Base-by-base conservation (phyloP, 495 filamentous ascomycete species). In the Chaetomium cochliodes region DNA sequence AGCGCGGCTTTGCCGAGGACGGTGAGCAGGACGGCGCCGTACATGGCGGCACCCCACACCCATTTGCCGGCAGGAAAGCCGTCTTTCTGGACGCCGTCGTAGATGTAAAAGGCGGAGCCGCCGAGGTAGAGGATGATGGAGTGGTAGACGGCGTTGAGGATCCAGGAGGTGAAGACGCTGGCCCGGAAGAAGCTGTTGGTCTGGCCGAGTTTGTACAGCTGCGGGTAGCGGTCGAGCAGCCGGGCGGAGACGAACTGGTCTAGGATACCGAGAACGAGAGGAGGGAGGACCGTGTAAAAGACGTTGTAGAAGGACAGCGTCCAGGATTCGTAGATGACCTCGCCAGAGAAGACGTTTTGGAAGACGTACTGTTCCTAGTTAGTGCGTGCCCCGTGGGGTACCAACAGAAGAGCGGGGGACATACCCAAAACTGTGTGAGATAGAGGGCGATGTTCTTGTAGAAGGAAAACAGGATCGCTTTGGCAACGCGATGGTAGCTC, bases 301-400 rank as follows among this genome's bases (percentile, higher is more conserved):
- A 99, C 92, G 81, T 99, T 99, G 83, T 97, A 99, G 81, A 97
- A 96, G 16, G 96, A 97, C 16, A 99, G 82, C 2, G 93, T 97
- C 96, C 96, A 99, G 16, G 93, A 97, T 79, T 99, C 96, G 85
- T 93, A 97, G 74, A 99, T 99, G 69, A 98, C 92, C 74, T 97
- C 87, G 67, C 94, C 96, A 1, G 94, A 97, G 77, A 98, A 99
- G 65, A 88, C 90, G 73, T 99, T 98, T 87, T 96, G 92, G 79
- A 99, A 99, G 22, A 92, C 90, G 74, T 96, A 98, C 90, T 91
- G 58, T 20, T 33, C n/a, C 41, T 26, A 12, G 58, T 39, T 37
- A 39, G 60, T 23, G 3, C n/a, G 22, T 53, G 37, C 30, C 20
- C 15, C 16, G 68, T 87, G 74, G 87, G 76, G 52, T 39, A 57